Percentiles rank a stretch among this genome's conserved stretches.
Conservation (phyloP, 768 basidiomycete genomes). For the Tricholoma matsutake region DNA sequence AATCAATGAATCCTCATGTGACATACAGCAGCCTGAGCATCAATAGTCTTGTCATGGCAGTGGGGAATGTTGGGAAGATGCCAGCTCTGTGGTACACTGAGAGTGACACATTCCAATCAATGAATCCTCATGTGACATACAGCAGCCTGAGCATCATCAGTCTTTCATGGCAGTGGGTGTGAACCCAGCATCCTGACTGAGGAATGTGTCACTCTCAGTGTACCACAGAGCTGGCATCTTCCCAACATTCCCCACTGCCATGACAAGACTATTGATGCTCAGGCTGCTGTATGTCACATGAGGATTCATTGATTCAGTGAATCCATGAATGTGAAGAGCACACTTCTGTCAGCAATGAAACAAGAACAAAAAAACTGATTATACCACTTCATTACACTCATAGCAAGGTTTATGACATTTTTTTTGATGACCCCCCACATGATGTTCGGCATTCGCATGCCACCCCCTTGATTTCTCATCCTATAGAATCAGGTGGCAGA, state of each 20-base stretch:
- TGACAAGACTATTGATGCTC: slow-evolving; percentile 85
- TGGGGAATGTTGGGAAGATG: slow-evolving; percentile 89
- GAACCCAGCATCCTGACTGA: slow-evolving; percentile 94
- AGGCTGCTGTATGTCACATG: slow-evolving; percentile 93
- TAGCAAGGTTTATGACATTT: too few relatives aligned
- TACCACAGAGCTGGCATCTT: slow-evolving; percentile 77
- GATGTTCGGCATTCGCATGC: too few relatives aligned
- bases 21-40: slow-evolving; percentile 93
- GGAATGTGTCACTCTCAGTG: slow-evolving; percentile 89
- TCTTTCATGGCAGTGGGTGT: slow-evolving; percentile 94
- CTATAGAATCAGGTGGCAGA: too few relatives aligned
- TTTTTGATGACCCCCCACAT: too few relatives aligned
- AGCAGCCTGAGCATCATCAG: slow-evolving; percentile 91
- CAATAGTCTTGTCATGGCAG: slow-evolving; percentile 91
- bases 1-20: slow-evolving; percentile 82
- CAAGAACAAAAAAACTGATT: slow-evolving; percentile 17
- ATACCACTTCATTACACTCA: slow-evolving; percentile 64
- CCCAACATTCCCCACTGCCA: slow-evolving; percentile 97
- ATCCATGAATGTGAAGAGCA: slow-evolving; percentile 89
- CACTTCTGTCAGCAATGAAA: slow-evolving; percentile 56
- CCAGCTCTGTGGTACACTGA: slow-evolving; percentile 81
- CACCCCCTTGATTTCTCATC: too few relatives aligned
- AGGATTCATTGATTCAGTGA: slow-evolving; percentile 88
- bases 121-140: slow-evolving; percentile 87
- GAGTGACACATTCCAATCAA: slow-evolving; percentile 90